A percentile compares a stretch with the other conserved stretches of the same genome.
Conservation (phyloP, 1,139 yeast genomes). For the Magnusiomyces sp. region DNA sequence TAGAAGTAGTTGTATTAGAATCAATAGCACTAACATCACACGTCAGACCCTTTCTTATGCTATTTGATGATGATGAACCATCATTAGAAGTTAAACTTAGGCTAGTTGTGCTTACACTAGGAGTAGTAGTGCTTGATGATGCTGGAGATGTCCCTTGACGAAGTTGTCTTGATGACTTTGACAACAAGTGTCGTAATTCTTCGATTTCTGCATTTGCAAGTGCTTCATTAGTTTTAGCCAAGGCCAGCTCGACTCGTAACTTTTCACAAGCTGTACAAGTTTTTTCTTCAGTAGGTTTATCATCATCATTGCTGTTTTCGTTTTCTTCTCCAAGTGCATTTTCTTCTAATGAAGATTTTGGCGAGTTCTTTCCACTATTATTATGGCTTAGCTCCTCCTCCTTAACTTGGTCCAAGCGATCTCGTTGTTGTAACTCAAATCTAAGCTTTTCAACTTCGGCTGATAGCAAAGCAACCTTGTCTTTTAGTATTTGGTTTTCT, state of each 20-base stretch:
- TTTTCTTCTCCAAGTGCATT: neutral
- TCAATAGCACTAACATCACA: neutral
- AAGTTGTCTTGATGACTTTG: neutral
- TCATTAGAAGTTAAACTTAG: too few relatives aligned
- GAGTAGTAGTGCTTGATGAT: too few relatives aligned
- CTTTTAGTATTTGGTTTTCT: constrained; percentile 11
- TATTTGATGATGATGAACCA: neutral
- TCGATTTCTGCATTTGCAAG: constrained; percentile 29
- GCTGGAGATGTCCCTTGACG: too few relatives aligned
- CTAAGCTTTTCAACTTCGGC: constrained; percentile 14
- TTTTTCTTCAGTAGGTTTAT: constrained; percentile 3
- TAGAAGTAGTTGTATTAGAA: neutral
- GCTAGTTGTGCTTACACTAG: too few relatives aligned
- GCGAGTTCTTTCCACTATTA: neutral
- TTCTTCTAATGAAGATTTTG: neutral
- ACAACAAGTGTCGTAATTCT: constrained; percentile 23
- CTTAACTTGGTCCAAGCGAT: constrained; percentile 5
- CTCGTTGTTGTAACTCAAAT: constrained; percentile 12
- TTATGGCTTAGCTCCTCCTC: neutral
- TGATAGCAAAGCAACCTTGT: constrained; percentile 9
- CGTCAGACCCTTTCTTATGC: neutral
- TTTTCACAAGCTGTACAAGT: constrained; percentile 26
- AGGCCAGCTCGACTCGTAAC: constrained; percentile 27
- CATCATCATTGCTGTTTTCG: neutral
- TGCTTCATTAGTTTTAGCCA: constrained; percentile 27